Conservation (phyloP, 164 flowering plant species). For the Sextonia rubra region DNA sequence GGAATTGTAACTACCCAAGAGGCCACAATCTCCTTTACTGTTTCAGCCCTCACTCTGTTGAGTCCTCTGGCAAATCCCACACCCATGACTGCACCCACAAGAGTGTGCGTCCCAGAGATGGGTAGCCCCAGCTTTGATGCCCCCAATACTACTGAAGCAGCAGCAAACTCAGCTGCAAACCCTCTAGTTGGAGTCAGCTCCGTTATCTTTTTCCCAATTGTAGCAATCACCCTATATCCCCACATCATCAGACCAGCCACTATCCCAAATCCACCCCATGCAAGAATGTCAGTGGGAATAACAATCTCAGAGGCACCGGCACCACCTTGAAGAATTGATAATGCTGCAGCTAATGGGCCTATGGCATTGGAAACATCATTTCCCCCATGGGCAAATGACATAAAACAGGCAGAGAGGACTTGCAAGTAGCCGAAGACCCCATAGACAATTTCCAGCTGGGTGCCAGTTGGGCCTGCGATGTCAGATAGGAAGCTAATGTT, state of each 20-base stretch:
- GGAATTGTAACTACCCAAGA: constrained; percentile 96
- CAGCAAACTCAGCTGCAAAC: constrained; percentile 98
- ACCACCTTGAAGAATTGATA: constrained; percentile 71
- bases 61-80: constrained; percentile 97
- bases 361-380: constrained; percentile 98
- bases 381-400: constrained; percentile 99
- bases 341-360: constrained; percentile 92
- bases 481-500: constrained; percentile 71
- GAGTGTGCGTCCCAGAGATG: constrained; percentile 94
- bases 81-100: constrained; percentile 99
- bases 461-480: constrained; percentile 88
- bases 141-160: constrained; percentile 88
- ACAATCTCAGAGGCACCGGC: constrained; percentile 60
- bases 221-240: constrained; percentile 97
- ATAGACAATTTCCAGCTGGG: constrained; percentile 88
- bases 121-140: constrained; percentile 97
- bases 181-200: constrained; percentile 95
- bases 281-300: constrained; percentile 87
- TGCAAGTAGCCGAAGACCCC: constrained; percentile 99
- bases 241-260: constrained; percentile 93
- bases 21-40: constrained; percentile 82
- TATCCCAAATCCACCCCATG: constrained; percentile 99
- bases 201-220: constrained; percentile 96
- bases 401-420: constrained; percentile 95
- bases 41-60: constrained; percentile 88